These are phyloP conservation scores for Cercospora citrullina DNA, from an alignment of 2,329 filamentous ascomycete genomes.

Conservation along the genomic window DNA sequence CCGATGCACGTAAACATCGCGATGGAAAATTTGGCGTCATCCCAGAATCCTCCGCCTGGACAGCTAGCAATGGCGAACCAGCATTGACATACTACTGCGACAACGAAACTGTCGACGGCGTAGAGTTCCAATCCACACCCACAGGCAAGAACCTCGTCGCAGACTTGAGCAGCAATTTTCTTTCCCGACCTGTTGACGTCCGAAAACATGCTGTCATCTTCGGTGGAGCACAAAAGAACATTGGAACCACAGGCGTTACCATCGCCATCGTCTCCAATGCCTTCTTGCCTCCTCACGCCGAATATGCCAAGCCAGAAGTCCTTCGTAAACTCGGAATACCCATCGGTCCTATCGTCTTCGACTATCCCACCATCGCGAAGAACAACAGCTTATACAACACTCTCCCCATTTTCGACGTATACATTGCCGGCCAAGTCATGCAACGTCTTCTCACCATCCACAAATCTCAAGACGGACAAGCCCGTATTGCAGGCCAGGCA, in stretches of 20 bases:
- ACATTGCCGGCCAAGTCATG: slow-evolving; percentile 85
- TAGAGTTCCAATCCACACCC: slow-evolving; percentile 80
- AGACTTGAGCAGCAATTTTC: slow-evolving; percentile 94
- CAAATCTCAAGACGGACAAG: slow-evolving; percentile 46
- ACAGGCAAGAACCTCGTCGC: slow-evolving; percentile 73
- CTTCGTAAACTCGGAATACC: slow-evolving; percentile 74
- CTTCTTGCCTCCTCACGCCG: slow-evolving; percentile 67
- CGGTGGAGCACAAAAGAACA: slow-evolving; percentile 91
- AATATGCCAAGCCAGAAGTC: slow-evolving; percentile 66
- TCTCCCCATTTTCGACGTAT: slow-evolving; percentile 90
- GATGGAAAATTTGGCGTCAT: slow-evolving; percentile 85
- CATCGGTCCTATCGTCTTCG: slow-evolving; percentile 74
- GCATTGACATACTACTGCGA: slow-evolving; percentile 86
- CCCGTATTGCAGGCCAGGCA: slow-evolving; percentile 75
- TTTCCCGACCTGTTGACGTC: slow-evolving; percentile 75
- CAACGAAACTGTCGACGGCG: slow-evolving; percentile 92
- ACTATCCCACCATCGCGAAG: slow-evolving; percentile 82
- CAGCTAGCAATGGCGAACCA: slow-evolving; percentile 62
- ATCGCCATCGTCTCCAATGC: slow-evolving; percentile 81
- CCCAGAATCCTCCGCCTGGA: slow-evolving; percentile 74
- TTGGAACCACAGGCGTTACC: slow-evolving; percentile 82
- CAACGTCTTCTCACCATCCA: slow-evolving; percentile 67
- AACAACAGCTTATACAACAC: slow-evolving; percentile 97
- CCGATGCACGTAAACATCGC: slow-evolving; percentile 58
- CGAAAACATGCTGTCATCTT: slow-evolving; percentile 82